These are phyloP conservation scores for Cryptomeria japonica DNA, from an alignment of 75 land plant genomes.

Conservation along the genomic window DNA sequence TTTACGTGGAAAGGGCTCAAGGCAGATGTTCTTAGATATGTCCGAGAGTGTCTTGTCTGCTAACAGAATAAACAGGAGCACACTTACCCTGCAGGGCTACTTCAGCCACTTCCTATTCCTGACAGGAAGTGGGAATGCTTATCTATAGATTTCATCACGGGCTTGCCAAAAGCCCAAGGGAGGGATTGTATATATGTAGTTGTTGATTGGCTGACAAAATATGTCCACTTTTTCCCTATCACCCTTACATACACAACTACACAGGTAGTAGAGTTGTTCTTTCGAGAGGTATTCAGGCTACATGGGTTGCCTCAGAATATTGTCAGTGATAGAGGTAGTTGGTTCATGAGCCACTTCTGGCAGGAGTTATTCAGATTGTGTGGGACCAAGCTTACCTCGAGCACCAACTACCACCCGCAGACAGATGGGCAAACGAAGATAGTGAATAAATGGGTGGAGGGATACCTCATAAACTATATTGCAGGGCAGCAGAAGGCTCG, in stretches of 20 bases:
- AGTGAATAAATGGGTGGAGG: not conserved
- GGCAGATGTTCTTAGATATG: not conserved
- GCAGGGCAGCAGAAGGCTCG: too few species aligned
- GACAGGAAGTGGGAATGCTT: slow-evolving; percentile 15
- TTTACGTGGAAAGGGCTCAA: not conserved
- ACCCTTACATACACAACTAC: not conserved
- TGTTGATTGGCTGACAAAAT: slow-evolving; percentile 1
- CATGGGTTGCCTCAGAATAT: not conserved
- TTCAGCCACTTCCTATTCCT: slow-evolving; percentile 15
- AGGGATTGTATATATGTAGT: not conserved
- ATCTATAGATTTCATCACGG: slow-evolving; percentile 19
- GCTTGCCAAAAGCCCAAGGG: not conserved
- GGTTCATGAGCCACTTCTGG: not conserved
- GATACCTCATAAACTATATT: not conserved
- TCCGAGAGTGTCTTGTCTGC: not conserved
- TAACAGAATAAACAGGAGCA: slow-evolving; percentile 9
- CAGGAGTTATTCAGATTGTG: not conserved
- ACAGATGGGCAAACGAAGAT: not conserved
- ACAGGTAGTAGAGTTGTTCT: not conserved
- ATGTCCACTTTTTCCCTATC: slow-evolving; percentile 1
- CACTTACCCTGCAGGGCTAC: not conserved
- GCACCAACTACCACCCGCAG: not conserved
- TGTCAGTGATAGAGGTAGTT: not conserved
- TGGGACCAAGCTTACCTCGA: not conserved
- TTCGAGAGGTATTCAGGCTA: not conserved